phyloP scores from a whole-genome alignment of 2,329 filamentous ascomycete species.

The Botrytis pseudocinerea region DNA sequence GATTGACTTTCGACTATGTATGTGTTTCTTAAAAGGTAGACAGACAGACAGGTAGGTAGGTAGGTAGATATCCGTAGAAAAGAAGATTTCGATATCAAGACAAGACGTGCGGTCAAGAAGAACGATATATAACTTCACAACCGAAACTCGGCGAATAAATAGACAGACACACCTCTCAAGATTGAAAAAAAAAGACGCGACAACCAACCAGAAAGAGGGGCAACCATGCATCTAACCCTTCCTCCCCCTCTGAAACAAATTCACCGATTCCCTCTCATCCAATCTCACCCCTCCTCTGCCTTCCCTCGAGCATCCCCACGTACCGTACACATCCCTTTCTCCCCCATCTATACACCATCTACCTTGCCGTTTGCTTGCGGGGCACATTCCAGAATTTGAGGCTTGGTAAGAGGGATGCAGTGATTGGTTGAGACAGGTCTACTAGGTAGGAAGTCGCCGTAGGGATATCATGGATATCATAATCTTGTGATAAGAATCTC shows the following conservation, averaged over 20 bases:
- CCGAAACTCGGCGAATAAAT: not conserved
- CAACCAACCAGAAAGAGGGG: not conserved
- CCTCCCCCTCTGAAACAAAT: not conserved
- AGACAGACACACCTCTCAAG: not conserved
- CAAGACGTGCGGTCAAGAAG: not conserved
- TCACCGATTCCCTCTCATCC: not conserved
- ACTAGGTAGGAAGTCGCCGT: not conserved
- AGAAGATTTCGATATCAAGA: not conserved
- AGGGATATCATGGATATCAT: not conserved
- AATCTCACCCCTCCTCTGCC: not conserved
- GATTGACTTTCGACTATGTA: not conserved
- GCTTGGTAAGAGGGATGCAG: not conserved
- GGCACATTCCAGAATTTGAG: not conserved
- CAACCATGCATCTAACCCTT: not conserved
- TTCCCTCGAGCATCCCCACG: not conserved
- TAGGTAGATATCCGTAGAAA: not conserved
- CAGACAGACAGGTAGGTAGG: not conserved
- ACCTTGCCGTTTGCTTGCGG: not conserved
- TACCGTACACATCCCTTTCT: not conserved
- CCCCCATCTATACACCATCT: not conserved
- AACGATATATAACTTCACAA: not conserved
- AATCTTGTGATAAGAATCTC: slow-evolving; percentile 4
- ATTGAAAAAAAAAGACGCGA: not conserved
- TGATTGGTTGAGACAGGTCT: not conserved
- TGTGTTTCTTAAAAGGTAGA: not conserved